A percentile compares a stretch with the other conserved stretches of the same genome.
Conservation (phyloP, 495 filamentous ascomycete species). For the Lentithecium fluviatile region DNA sequence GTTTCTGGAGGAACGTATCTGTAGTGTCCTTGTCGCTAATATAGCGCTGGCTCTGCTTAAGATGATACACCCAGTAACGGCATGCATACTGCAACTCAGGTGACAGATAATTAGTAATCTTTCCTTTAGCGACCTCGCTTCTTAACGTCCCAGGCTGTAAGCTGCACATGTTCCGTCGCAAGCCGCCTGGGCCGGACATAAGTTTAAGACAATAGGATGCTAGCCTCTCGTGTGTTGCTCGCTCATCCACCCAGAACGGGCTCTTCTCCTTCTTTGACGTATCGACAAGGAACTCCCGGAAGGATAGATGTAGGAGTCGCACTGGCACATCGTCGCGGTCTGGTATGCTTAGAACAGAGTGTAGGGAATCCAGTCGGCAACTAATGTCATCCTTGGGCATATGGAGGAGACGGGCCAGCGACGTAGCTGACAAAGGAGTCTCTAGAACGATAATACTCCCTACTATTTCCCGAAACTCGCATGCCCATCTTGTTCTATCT, state of each 20-base stretch:
- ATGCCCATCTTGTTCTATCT: slow-evolving; percentile 19
- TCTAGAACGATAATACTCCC: slow-evolving; percentile 39
- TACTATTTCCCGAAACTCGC: slow-evolving; percentile 38
- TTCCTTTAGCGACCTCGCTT: slow-evolving; percentile 42
- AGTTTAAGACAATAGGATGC: slow-evolving; percentile 40
- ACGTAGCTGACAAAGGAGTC: slow-evolving; percentile 37
- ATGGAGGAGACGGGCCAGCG: slow-evolving; percentile 36
- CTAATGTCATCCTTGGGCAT: slow-evolving; percentile 24
- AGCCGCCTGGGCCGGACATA: slow-evolving; percentile 33
- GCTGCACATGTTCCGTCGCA: slow-evolving; percentile 48
- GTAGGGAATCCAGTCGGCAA: slow-evolving; percentile 36
- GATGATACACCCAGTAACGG: slow-evolving; percentile 50
- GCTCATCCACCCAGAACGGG: slow-evolving; percentile 48
- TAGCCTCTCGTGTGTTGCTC: slow-evolving; percentile 41
- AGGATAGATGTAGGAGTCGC: too few relatives aligned
- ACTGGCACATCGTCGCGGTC: too few relatives aligned
- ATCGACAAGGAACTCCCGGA: slow-evolving; percentile 53
- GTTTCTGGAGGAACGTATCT: slow-evolving; percentile 41
- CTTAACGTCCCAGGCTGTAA: slow-evolving; percentile 36
- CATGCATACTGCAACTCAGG: too few relatives aligned
- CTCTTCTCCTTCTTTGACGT: slow-evolving; percentile 6
- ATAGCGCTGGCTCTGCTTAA: slow-evolving; percentile 38
- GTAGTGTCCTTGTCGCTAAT: slow-evolving; percentile 35
- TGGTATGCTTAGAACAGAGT: too few relatives aligned
- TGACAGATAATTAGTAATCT: slow-evolving; percentile 49